Evolutionary conservation across 352 stramenopile species (phyloP), one percentile per base, ranked within the genome.

Genomic region (Pythium myriotylum): DNA sequence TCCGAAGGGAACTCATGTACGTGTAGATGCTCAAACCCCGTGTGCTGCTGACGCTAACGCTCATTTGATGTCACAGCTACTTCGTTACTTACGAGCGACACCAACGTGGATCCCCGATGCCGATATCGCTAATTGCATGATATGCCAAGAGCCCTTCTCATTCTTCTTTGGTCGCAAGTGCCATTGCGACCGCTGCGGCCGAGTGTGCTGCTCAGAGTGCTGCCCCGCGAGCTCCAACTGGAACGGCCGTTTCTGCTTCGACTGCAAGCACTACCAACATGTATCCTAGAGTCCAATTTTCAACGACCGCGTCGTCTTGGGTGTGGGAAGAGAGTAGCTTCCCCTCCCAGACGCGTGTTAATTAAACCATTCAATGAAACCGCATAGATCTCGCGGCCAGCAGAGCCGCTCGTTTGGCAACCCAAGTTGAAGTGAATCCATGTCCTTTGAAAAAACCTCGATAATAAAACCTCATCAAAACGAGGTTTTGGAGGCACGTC

Each of bases 151-250:
- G 49, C 54, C 69, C 14, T 94, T 94, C 54, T 73, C 78, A 26
- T 86, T 77, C 61, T 86, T 89, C 52, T 88, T 91, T 50, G 82
- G 77, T 20, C 72, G 82, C n/a, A 87, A 88, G 47, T 78, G 77
- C 52, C 81, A 89, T 60, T 93, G 84, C 66, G 68, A 84, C 22
- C 82, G 82, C 14, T 93, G 84, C 55, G 80, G 84, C 20, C 81
- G 81, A 24, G 70, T 93, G n/a, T 88, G 84, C 62, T 93, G 84
- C 59, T 86, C 84, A 3, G 80, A 90, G 50, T 93, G 84, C 58
- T 83, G 77, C 22, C 80, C 76, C 0, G 76, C 78, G 17, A 89
- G 74, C 42, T 86, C 79, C 29, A 83, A 79, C 17, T 90, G 81
- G 81, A 87, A 89, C 29, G 81, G 79, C 24, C 77, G 73, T 37